Conservation (phyloP, 176 grass and related monocot species). For the Carex parvula region DNA sequence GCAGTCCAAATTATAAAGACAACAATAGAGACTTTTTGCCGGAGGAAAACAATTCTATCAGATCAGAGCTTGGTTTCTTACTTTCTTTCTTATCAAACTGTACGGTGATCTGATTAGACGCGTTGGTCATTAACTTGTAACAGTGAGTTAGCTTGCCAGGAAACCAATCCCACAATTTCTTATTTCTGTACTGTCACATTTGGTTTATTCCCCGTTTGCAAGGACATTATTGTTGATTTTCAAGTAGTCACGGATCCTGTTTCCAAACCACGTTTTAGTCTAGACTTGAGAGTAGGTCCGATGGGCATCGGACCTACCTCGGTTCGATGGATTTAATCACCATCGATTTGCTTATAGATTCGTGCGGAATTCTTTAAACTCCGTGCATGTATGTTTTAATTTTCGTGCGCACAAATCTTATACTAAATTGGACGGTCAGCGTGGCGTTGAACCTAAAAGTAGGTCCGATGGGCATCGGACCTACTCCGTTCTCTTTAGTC, state of each 20-base stretch:
- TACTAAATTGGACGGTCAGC: no score
- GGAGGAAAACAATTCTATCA: not conserved
- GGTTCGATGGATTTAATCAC: no score
- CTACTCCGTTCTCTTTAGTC: no score
- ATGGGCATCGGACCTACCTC: no score
- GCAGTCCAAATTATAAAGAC: not conserved
- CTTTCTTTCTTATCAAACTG: not conserved
- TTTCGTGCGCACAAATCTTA: no score
- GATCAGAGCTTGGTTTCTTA: not conserved
- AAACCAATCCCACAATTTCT: not conserved
- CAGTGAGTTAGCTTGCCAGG: not conserved
- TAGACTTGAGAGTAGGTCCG: no score
- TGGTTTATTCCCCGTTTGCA: not conserved
- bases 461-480: no score
- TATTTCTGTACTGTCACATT: not conserved
- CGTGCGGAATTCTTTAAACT: no score
- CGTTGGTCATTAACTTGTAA: not conserved
- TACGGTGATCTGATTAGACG: not conserved
- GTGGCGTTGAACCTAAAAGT: no score
- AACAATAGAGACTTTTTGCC: not conserved
- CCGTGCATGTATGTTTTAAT: no score
- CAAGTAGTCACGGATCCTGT: not conserved
- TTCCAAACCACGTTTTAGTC: not conserved
- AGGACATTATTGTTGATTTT: not conserved
- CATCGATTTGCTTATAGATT: no score